Conservation (phyloP, 495 filamentous ascomycete species). For the Neurospora sp. region DNA sequence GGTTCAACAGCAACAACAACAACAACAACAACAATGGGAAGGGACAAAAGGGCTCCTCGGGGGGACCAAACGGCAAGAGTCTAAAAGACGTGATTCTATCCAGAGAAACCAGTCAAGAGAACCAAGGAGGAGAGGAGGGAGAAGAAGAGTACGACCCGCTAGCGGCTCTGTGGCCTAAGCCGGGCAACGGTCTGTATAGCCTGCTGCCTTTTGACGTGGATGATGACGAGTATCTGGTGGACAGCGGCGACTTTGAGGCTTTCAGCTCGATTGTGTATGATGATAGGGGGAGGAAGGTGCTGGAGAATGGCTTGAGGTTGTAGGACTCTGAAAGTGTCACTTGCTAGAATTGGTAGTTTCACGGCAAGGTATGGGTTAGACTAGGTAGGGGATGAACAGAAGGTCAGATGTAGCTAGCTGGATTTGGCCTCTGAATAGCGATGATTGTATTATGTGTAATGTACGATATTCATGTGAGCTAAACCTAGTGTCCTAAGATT, state of each 20-base stretch:
- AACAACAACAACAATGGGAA: not conserved
- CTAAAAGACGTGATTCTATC: not conserved
- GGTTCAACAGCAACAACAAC: not conserved
- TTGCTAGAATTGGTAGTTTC: not conserved
- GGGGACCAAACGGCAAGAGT: constrained; percentile 8
- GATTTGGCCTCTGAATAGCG: not conserved
- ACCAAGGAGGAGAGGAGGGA: constrained; percentile 1
- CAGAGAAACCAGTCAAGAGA: not conserved
- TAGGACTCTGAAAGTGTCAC: not conserved
- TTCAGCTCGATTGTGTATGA: constrained; percentile 43
- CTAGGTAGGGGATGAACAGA: not conserved
- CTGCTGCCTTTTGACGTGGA: constrained; percentile 31
- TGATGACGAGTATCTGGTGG: constrained; percentile 34
- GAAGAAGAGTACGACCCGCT: constrained; percentile 29
- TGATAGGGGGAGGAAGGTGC: constrained; percentile 24
- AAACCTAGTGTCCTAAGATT: not conserved
- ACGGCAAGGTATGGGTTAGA: not conserved
- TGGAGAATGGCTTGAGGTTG: constrained; percentile 26
- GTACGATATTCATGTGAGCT: not conserved
- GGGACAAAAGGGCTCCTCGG: not conserved
- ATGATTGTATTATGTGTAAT: not conserved
- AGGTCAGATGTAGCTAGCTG: not conserved
- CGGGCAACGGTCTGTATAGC: constrained; percentile 46
- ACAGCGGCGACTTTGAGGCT: constrained; percentile 39
- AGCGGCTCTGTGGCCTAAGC: constrained; percentile 54